Base-by-base conservation (phyloP, 805 yeast genomes). In the Ogataea sp. region DNA sequence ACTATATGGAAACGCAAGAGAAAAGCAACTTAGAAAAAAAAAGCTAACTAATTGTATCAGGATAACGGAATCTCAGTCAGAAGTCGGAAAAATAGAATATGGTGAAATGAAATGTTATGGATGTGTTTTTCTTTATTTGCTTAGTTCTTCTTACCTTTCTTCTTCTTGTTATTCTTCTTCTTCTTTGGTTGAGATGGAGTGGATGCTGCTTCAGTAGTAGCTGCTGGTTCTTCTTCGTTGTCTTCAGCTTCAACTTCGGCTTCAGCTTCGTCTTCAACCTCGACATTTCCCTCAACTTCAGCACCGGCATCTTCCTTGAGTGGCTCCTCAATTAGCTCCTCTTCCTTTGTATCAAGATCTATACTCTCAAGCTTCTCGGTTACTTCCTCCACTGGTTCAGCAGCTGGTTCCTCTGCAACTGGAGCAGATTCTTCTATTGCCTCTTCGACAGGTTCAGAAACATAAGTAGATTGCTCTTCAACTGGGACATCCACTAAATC, bases 401-500 rank as follows among this genome's bases (percentile, higher is more conserved):
- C 39, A 18, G 18, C 39, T 15, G 33, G 13, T 2, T 34, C 42
- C 4, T 18, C 39, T 38, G 31, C 40, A 8, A 42, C 43, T 17
- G 20, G 25, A n/a, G n/a, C n/a, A n/a, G n/a, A n/a, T 32, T 38
- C 36, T 21, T 44, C 46, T 13, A 25, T 28, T 18, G 30, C 42
- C 24, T 32, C 39, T 20, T 36, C 44, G n/a, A 20, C 39, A 23
- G 16, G n/a, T n/a, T n/a, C n/a, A n/a, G n/a, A n/a, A n/a, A n/a
- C n/a, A n/a, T n/a, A n/a, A 8, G 7, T 34, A 21, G 37, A 30
- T 24, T 20, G 36, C 35, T 38, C 39, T 21, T 40, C 36, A 18
- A 16, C 27, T 7, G 29, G 35, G 21, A 65, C 50, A 46, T 66
- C 65, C 2, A 61, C 56, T 3, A 47, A 41, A 40, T 67, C 71